These are phyloP conservation scores for Solanum etuberosum DNA, from an alignment of 257 asterid species.

Conservation along the genomic window DNA sequence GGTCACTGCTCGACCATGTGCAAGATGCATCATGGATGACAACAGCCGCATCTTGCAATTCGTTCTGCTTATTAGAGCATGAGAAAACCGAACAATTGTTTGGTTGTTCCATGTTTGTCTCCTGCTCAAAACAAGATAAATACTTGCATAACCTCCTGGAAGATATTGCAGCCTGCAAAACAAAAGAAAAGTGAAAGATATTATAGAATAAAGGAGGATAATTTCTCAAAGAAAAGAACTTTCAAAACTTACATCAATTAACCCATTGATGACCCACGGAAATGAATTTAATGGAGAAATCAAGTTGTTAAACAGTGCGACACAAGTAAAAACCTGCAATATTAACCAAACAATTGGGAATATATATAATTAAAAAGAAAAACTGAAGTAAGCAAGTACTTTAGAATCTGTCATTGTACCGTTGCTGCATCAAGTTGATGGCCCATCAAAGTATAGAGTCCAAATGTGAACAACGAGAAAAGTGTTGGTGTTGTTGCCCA, in stretches of 20 bases:
- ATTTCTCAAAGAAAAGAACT: neutral
- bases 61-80: constrained; percentile 17
- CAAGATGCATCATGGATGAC: constrained; percentile 55
- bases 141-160: constrained; percentile 69
- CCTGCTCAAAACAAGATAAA: constrained; percentile 54
- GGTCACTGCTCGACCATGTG: constrained; percentile 76
- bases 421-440: constrained; percentile 97
- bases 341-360: neutral
- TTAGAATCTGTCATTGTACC: constrained; percentile 26
- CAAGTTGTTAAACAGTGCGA: constrained; percentile 83
- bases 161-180: constrained; percentile 74
- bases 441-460: constrained; percentile 83
- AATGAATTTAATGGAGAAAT: constrained; percentile 93
- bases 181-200: neutral
- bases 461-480: constrained; percentile 87
- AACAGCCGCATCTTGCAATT: constrained; percentile 34
- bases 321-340: constrained; percentile 95
- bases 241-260: constrained; percentile 69
- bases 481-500: constrained; percentile 99
- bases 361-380: neutral
- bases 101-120: constrained; percentile 8
- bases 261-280: constrained; percentile 99
- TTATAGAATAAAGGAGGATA: neutral
- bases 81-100: constrained; percentile 9
- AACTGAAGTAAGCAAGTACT: neutral